phyloP scores from a whole-genome alignment of 2,329 filamentous ascomycete genomes.

The Fusarium agapanthi region DNA sequence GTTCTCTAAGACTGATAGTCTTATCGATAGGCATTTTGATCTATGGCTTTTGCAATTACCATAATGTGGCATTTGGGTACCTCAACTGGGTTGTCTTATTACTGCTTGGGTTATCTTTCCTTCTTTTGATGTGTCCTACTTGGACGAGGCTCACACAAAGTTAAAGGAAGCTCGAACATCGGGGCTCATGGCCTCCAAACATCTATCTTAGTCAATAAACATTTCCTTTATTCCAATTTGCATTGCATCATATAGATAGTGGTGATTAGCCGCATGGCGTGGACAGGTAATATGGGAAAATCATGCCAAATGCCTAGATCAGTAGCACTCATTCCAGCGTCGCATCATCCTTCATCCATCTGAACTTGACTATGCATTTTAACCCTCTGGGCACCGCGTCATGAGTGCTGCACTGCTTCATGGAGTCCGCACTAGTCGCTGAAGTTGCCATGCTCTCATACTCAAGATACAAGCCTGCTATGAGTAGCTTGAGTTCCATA shows the following conservation, averaged over 20 bases:
- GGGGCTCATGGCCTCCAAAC: fast-evolving
- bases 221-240: too few relatives aligned
- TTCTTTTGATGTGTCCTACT: neutral
- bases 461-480: neutral
- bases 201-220: too few relatives aligned
- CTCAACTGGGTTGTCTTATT: neutral
- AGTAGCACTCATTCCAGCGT: fast-evolving
- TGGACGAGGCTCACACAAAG: neutral
- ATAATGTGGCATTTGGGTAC: neutral
- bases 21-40: neutral
- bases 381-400: neutral
- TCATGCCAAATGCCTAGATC: neutral
- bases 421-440: neutral
- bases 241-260: fast-evolving
- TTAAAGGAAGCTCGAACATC: neutral
- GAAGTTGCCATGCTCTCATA: neutral
- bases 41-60: neutral
- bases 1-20: neutral
- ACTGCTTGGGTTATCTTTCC: neutral
- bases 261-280: neutral
- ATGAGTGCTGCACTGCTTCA: neutral
- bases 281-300: fast-evolving
- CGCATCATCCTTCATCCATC: neutral
- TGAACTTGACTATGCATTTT: neutral
- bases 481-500: neutral